Evolutionary conservation across 306 rosid species (phyloP).

Genomic region (Glycine soja): DNA sequence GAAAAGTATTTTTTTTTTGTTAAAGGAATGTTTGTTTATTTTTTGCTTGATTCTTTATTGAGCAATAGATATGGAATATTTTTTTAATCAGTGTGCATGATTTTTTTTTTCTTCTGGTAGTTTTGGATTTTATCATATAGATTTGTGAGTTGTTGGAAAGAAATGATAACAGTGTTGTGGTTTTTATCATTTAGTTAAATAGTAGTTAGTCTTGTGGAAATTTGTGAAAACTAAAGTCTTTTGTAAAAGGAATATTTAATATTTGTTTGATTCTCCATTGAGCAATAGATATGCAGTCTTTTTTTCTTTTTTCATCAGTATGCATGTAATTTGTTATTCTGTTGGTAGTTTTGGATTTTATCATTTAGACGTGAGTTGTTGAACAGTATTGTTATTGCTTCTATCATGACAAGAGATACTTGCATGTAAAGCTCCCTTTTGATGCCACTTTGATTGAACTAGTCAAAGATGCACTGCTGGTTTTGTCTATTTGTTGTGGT

Average conservation of each 20-base stretch:
- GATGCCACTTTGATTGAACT: conserved; percentile 29
- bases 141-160: neutral
- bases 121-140: conserved; percentile 11
- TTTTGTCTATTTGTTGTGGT: conserved; percentile 9
- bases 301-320: neutral
- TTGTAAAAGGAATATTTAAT: conserved; percentile 16
- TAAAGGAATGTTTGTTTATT: conserved; percentile 1
- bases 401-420: too few relatives aligned
- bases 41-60: neutral
- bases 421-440: conserved; percentile 1
- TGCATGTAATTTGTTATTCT: neutral
- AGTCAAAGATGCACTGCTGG: neutral
- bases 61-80: conserved; percentile 19
- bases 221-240: neutral
- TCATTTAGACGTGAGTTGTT: conserved; percentile 17
- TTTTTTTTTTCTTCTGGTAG: neutral
- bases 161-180: too few relatives aligned
- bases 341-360: neutral
- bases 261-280: neutral
- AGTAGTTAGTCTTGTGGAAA: neutral
- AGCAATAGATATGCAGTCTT: conserved; percentile 19
- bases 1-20: neutral
- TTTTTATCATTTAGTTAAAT: too few relatives aligned
- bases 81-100: neutral
- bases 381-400: neutral